Conservation (phyloP, 2,329 filamentous ascomycete genomes). For the Camillea tinctor region DNA sequence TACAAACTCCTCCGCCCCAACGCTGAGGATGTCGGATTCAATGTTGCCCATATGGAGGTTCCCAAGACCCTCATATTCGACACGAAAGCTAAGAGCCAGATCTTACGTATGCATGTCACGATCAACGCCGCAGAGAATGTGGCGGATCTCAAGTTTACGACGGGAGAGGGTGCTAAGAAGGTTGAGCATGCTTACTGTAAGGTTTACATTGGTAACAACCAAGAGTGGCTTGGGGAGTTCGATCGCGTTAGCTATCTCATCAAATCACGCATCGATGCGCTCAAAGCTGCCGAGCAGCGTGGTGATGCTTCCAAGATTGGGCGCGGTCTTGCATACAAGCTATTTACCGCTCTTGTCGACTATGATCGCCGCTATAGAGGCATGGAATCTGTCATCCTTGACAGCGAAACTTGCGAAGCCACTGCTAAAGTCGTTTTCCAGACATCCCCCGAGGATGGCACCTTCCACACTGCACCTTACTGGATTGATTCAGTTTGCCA, state of each 20-base stretch:
- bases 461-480: constrained; percentile 55
- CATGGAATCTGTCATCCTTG: constrained; percentile 58
- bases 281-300: constrained; percentile 59
- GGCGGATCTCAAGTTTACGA: constrained; percentile 58
- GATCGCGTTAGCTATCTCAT: constrained; percentile 69
- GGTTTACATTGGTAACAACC: constrained; percentile 59
- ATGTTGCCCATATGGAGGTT: constrained; percentile 67
- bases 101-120: constrained; percentile 60
- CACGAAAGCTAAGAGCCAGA: constrained; percentile 47
- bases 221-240: constrained; percentile 64
- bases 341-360: constrained; percentile 56
- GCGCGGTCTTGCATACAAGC: constrained; percentile 76
- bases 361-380: constrained; percentile 54
- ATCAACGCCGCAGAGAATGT: constrained; percentile 54
- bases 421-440: constrained; percentile 54
- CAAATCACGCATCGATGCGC: constrained; percentile 57
- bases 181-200: constrained; percentile 62
- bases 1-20: constrained; percentile 62
- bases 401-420: constrained; percentile 51
- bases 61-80: constrained; percentile 66
- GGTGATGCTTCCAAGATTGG: constrained; percentile 72
- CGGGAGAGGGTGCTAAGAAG: constrained; percentile 57
- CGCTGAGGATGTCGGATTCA: constrained; percentile 55
- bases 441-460: constrained; percentile 46
- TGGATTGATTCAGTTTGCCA: constrained; percentile 61